Conservation (phyloP, 1,284 basidiomycete genomes). For the Wolfiporia cocos region DNA sequence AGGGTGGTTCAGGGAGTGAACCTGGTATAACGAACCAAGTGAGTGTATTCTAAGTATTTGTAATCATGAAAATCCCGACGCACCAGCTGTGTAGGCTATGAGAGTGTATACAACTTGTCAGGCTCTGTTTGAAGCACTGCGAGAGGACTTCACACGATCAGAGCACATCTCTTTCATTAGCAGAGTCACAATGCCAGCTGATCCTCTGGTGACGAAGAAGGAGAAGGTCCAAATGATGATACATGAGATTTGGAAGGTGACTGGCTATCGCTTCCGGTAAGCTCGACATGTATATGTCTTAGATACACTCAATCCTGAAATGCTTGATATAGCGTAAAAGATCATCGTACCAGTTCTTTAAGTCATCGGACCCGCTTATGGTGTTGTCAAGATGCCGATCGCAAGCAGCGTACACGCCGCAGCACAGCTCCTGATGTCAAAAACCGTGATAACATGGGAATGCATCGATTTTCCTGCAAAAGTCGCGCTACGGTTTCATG, state of each 20-base stretch:
- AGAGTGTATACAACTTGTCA: background rate
- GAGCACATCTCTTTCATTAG: background rate
- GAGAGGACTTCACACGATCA: background rate
- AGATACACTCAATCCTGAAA: background rate
- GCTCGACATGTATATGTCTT: slow-evolving; percentile 8
- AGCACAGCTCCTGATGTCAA: slow-evolving; percentile 1
- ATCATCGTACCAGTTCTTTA: background rate
- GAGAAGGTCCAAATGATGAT: slow-evolving; percentile 13
- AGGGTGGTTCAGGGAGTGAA: background rate
- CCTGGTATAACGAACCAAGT: background rate
- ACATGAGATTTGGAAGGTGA: slow-evolving; percentile 16
- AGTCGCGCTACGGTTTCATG: slow-evolving; percentile 16
- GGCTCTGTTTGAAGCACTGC: background rate
- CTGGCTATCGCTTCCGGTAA: slow-evolving; percentile 18
- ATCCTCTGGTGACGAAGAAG: slow-evolving; percentile 2
- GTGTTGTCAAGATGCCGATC: background rate
- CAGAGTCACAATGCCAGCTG: background rate
- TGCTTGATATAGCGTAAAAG: background rate
- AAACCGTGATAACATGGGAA: slow-evolving; percentile 17
- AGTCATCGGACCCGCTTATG: background rate
- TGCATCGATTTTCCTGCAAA: slow-evolving; percentile 18
- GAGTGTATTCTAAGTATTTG: background rate
- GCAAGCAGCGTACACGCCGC: background rate
- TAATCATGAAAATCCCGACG: background rate
- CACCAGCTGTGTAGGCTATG: background rate